Evolutionary conservation across 2,329 filamentous ascomycete genomes (phyloP).

Genomic region (Whalleya microplaca): DNA sequence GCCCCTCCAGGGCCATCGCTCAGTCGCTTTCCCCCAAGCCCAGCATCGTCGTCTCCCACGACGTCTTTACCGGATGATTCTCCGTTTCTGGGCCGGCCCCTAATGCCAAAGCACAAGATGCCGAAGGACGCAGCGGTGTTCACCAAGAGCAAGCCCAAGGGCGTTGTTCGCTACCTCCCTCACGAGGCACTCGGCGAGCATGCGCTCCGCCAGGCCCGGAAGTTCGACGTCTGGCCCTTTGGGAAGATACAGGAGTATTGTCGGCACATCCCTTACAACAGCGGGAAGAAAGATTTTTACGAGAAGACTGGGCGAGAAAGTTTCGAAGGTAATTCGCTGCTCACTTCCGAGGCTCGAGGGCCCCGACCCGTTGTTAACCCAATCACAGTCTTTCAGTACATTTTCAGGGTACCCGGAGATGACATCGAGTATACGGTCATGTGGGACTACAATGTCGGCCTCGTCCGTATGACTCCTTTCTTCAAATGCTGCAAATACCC

Average conservation of each 20-base stretch:
- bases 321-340: constrained; percentile 72
- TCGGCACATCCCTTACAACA: constrained; percentile 89
- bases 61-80: constrained; percentile 40
- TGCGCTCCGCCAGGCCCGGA: constrained; percentile 60
- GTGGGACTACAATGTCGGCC: constrained; percentile 96
- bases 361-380: constrained; percentile 21
- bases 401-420: constrained; percentile 72
- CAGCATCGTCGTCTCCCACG: constrained; percentile 42
- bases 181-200: constrained; percentile 67
- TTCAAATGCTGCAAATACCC: constrained; percentile 89
- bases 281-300: constrained; percentile 87
- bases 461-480: constrained; percentile 91
- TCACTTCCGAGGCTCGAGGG: constrained; percentile 1
- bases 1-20: constrained; percentile 48
- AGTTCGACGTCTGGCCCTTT: constrained; percentile 69
- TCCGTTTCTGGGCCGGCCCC: constrained; percentile 33
- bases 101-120: constrained; percentile 58
- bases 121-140: constrained; percentile 68
- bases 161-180: constrained; percentile 73
- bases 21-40: constrained; percentile 48
- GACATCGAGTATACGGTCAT: constrained; percentile 75
- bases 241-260: constrained; percentile 64
- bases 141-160: constrained; percentile 63
- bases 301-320: constrained; percentile 85
- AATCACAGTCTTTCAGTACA: constrained; percentile 77